phyloP scores from a whole-genome alignment of 176 grass and related monocot species.

The Oryza rufipogon region DNA sequence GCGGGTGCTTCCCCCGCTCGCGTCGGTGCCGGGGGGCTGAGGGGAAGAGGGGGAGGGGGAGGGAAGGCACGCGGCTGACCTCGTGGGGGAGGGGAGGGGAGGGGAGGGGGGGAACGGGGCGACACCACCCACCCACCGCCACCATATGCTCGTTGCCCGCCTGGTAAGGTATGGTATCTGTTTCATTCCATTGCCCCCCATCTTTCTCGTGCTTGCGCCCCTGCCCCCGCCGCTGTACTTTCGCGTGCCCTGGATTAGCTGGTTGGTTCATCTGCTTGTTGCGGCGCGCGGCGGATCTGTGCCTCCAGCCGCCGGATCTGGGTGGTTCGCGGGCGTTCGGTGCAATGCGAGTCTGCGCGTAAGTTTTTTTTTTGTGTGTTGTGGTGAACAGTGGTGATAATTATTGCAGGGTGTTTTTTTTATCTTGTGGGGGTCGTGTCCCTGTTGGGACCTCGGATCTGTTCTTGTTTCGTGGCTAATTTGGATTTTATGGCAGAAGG shows the following conservation, averaged over 20 bases:
- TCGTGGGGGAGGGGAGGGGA: slow-evolving; percentile 35
- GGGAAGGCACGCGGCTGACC: slow-evolving; percentile 14
- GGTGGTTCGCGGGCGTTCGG: background rate
- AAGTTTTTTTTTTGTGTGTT: background rate
- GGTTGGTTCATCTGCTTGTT: slow-evolving; percentile 22
- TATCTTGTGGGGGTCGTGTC: background rate
- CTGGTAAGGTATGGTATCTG: slow-evolving; percentile 48
- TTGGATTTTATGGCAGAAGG: slow-evolving; percentile 27
- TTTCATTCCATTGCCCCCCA: slow-evolving; percentile 15
- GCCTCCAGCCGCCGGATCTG: slow-evolving; percentile 46
- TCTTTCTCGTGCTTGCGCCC: background rate
- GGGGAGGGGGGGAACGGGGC: background rate
- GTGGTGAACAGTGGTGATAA: background rate
- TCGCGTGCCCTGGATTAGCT: background rate
- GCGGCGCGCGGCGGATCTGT: slow-evolving; percentile 37
- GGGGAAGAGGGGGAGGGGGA: background rate
- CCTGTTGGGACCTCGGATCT: slow-evolving; percentile 21
- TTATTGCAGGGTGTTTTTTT: slow-evolving; percentile 9
- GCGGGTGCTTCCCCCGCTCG: background rate
- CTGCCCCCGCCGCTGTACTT: background rate
- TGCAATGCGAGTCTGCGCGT: slow-evolving; percentile 10
- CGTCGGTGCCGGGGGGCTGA: slow-evolving; percentile 19
- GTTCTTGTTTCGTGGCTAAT: slow-evolving; percentile 36
- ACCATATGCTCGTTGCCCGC: slow-evolving; percentile 50
- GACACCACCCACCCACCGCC: background rate